These are phyloP conservation scores for Aspergillus carlsbadensis DNA, from an alignment of 495 filamentous ascomycete species.

Conservation along the genomic window DNA sequence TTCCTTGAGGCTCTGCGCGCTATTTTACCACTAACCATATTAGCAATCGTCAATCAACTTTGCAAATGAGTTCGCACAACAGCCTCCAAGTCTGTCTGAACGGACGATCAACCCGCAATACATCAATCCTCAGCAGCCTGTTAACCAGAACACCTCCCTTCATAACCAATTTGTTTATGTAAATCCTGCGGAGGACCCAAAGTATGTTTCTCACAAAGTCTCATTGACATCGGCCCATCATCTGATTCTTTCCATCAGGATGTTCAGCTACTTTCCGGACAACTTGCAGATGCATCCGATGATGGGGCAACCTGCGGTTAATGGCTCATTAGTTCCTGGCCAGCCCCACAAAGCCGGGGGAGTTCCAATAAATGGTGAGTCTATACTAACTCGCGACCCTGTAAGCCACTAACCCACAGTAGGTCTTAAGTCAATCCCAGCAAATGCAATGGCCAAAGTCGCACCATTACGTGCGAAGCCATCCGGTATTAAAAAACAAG, in stretches of 20 bases:
- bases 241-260: conserved; percentile 13
- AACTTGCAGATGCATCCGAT: conserved; percentile 28
- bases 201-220: conserved; percentile 20
- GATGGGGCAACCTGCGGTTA: conserved; percentile 9
- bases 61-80: conserved; percentile 30
- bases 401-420: not conserved
- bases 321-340: conserved; percentile 1
- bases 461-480: conserved; percentile 14
- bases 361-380: conserved; percentile 18
- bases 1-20: no score
- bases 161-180: conserved; percentile 32
- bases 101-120: conserved; percentile 46
- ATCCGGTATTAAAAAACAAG: conserved; percentile 14
- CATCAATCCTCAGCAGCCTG: conserved; percentile 29
- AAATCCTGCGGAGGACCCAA: conserved; percentile 26
- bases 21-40: conserved; percentile 5
- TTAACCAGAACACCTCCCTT: conserved; percentile 19
- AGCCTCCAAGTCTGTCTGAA: conserved; percentile 23
- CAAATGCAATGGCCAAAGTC: not conserved
- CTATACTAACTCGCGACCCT: not conserved
- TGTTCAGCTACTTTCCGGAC: conserved; percentile 34
- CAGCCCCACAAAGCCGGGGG: conserved; percentile 1
- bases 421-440: conserved; percentile 11
- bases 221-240: not conserved
- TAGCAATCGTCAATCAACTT: conserved; percentile 34